Conservation (phyloP, 495 filamentous ascomycete genomes). For the Neurospora sp. region DNA sequence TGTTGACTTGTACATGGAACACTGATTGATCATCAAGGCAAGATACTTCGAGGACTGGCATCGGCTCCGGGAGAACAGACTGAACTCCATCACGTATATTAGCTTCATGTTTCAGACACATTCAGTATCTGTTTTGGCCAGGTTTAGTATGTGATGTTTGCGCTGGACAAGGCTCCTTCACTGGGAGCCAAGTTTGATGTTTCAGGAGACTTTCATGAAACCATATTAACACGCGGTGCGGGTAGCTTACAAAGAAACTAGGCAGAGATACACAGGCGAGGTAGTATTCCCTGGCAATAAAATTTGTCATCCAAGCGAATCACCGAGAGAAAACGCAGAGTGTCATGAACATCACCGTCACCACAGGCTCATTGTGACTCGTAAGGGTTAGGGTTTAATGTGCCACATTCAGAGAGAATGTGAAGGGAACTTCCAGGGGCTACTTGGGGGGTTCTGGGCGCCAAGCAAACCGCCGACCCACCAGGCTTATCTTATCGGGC, state of each 20-base stretch:
- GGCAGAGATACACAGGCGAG: neutral
- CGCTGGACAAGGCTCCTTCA: neutral
- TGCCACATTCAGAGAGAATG: neutral
- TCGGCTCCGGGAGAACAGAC: neutral
- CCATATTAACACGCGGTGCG: neutral
- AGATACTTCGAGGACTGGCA: neutral
- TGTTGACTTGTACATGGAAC: neutral
- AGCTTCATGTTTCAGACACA: neutral
- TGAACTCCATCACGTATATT: neutral
- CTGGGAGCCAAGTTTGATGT: neutral
- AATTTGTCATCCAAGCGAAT: neutral
- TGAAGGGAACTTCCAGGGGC: neutral
- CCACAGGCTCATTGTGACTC: neutral
- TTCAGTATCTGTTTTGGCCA: neutral
- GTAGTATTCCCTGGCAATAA: neutral
- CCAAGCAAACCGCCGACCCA: neutral
- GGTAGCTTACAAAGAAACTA: neutral
- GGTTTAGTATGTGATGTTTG: neutral
- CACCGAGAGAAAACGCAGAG: neutral
- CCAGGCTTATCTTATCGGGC: slow-evolving; percentile 21
- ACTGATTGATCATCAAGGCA: neutral
- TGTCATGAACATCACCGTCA: neutral
- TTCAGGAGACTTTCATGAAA: neutral
- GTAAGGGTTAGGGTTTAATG: neutral
- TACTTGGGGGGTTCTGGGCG: neutral